phyloP scores from a whole-genome alignment of 140 eudicot genomes.

The Anethum foeniculum region DNA sequence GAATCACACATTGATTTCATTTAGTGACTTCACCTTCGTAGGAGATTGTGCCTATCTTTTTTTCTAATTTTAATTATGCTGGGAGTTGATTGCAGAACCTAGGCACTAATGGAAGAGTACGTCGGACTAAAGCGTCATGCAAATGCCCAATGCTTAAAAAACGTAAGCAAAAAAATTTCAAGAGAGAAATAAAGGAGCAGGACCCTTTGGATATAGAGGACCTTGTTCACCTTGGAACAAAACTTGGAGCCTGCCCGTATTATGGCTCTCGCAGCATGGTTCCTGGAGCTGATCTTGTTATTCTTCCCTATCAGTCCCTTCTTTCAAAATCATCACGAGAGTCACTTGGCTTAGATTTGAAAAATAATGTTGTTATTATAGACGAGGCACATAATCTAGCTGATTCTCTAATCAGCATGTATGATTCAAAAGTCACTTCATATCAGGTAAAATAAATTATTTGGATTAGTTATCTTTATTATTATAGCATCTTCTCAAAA shows the following conservation, averaged over 20 bases:
- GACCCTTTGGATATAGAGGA: constrained; percentile 89
- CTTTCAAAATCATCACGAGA: constrained; percentile 95
- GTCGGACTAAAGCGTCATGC: constrained; percentile 48
- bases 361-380: constrained; percentile 68
- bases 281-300: constrained; percentile 85
- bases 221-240: constrained; percentile 69
- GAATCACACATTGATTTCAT: not conserved
- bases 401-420: constrained; percentile 92
- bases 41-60: constrained; percentile 4
- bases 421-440: constrained; percentile 67
- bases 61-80: constrained; percentile 1
- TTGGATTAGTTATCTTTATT: not conserved
- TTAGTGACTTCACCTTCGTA: not conserved
- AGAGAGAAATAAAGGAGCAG: constrained; percentile 39
- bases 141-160: constrained; percentile 91
- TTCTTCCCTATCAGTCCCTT: constrained; percentile 96
- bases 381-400: constrained; percentile 98
- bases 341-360: constrained; percentile 77
- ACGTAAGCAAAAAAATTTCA: constrained; percentile 56
- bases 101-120: constrained; percentile 44
- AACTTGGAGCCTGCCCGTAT: constrained; percentile 77
- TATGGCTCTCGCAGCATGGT: constrained; percentile 89
- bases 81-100: constrained; percentile 38
- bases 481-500: not conserved
- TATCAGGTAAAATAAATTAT: constrained; percentile 50